Evolutionary conservation across 2,329 filamentous ascomycete genomes (phyloP), one percentile per base, ranked within the genome.

Genomic region (Thermochaetoides dissita): DNA sequence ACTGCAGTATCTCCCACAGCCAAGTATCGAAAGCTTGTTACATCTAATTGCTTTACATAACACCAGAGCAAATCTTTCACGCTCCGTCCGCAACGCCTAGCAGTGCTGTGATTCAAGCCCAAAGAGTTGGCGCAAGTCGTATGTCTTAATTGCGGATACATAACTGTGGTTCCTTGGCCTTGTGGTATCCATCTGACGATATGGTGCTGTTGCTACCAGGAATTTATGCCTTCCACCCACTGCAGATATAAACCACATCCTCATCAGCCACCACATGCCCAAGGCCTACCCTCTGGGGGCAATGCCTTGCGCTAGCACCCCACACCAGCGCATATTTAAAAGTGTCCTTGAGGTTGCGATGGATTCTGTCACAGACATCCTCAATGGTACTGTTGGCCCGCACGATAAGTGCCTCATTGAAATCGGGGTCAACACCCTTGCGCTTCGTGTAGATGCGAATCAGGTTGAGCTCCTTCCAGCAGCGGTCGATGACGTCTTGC

Each of bases 311-410:
- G 62, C 89, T 96, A 11, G 88, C 88, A 5, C 91, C 91, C 93
- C 93, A 98, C 0, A 98, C 91, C 51, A 96, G 65, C 3, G 91
- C 93, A 65, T 96, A 95, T 69, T 96, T 98, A 73, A 96, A 98
- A 5, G 87, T 94, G 49, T 98, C 93, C 74, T 96, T 98, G 51
- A 98, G 67, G 28, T 79, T 91, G 48, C 91, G 73, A 65, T 98
- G 91, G 52, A 98, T 84, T 54, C 85, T 79, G 62, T 98, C 91
- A 63, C 91, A 98, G 8, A 98, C 91, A 62, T 98, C 89, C 65
- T 96, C 91, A 57, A 98, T 87, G 9, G 80, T 85, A 57, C 84
- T 86, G 54, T 88, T 84, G 58, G 71, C 79, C 45, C 93, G 74
- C 51, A 98, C 91, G 57, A 98, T 98, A 55, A 98, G 64, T 1